These are phyloP conservation scores for Botrytis pseudocinerea DNA, from an alignment of 2,329 filamentous ascomycete species.

Conservation along the genomic window DNA sequence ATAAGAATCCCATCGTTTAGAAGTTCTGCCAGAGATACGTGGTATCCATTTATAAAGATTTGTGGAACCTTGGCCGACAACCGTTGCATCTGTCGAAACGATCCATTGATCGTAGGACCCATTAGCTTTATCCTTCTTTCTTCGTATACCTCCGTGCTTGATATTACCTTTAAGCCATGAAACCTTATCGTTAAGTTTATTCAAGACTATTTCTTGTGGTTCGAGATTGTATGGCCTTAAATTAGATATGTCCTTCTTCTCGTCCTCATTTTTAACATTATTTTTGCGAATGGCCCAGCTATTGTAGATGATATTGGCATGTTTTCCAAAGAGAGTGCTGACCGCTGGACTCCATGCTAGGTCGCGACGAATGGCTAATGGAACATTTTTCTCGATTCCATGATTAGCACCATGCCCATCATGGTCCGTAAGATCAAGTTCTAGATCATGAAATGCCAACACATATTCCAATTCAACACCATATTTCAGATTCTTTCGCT, in stretches of 20 bases:
- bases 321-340: background rate
- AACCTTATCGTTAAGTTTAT: constrained; percentile 20
- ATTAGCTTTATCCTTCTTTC: constrained; percentile 13
- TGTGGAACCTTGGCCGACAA: constrained; percentile 31
- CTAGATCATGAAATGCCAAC: constrained; percentile 32
- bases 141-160: background rate
- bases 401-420: background rate
- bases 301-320: constrained; percentile 29
- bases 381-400: constrained; percentile 24
- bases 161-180: constrained; percentile 21
- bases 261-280: background rate
- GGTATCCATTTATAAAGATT: constrained; percentile 34
- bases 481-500: constrained; percentile 23
- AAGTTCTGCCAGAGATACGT: constrained; percentile 3
- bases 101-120: constrained; percentile 30
- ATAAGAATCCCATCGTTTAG: constrained; percentile 33
- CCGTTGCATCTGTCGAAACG: constrained; percentile 29
- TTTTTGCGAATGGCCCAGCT: constrained; percentile 30
- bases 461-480: constrained; percentile 36
- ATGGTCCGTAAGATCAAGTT: constrained; percentile 24
- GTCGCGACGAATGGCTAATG: constrained; percentile 22
- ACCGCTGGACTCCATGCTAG: constrained; percentile 21
- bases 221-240: constrained; percentile 25
- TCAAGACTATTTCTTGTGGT: constrained; percentile 27
- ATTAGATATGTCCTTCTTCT: background rate